These are phyloP conservation scores for Calamus simplicifolius DNA, from an alignment of 176 grass and related monocot species.

Conservation along the genomic window DNA sequence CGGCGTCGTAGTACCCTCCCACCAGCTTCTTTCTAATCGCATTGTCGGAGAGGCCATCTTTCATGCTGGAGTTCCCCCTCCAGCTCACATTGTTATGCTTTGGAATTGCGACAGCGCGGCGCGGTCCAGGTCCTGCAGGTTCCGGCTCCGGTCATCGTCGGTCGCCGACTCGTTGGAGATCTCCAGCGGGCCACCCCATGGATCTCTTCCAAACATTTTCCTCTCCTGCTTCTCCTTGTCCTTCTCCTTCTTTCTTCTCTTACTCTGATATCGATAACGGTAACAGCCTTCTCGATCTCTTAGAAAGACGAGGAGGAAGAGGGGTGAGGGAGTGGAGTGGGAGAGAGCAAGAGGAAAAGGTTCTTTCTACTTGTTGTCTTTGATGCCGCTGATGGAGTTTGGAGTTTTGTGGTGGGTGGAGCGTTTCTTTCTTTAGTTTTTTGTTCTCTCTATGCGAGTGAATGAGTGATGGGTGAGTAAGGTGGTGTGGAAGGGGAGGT, in stretches of 20 bases:
- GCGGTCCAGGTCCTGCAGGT: slow-evolving; percentile 15
- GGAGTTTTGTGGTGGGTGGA: slow-evolving; percentile 55
- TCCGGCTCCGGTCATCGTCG: slow-evolving; percentile 17
- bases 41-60: neutral
- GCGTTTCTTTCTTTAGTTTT: slow-evolving; percentile 32
- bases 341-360: neutral
- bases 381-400: slow-evolving; percentile 27
- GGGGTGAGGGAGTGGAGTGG: slow-evolving; percentile 4
- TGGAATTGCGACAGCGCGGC: slow-evolving; percentile 8
- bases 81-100: slow-evolving; percentile 11
- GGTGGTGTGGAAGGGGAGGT: slow-evolving; percentile 16
- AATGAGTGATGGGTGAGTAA: neutral
- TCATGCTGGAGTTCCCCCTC: slow-evolving; percentile 7
- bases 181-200: slow-evolving; percentile 70
- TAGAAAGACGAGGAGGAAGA: neutral
- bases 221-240: neutral
- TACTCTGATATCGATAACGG: slow-evolving; percentile 2
- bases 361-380: neutral
- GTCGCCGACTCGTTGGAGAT: slow-evolving; percentile 15
- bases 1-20: slow-evolving; percentile 7
- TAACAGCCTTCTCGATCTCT: neutral
- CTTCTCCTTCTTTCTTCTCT: neutral
- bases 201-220: slow-evolving; percentile 92
- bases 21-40: neutral
- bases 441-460: slow-evolving; percentile 3